phyloP scores from a whole-genome alignment of 257 asterid genomes.

The Vinca minor region DNA sequence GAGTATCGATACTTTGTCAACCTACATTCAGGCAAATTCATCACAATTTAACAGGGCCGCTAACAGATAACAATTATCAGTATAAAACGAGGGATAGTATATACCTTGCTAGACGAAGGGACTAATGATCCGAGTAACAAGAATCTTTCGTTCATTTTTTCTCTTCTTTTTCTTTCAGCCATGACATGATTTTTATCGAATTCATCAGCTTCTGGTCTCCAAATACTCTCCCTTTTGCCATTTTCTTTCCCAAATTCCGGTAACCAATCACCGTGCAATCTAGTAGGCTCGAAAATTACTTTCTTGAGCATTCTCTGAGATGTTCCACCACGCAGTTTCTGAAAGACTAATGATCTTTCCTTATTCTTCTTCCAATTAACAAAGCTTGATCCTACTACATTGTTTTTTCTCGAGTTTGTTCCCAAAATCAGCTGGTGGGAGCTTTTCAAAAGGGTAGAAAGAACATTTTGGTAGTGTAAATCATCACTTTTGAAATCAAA shows the following conservation, averaged over 20 bases:
- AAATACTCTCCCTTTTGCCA: conserved; percentile 28
- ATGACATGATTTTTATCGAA: conserved; percentile 49
- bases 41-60: too few species aligned
- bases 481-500: conserved; percentile 38
- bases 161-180: conserved; percentile 75
- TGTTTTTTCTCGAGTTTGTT: conserved; percentile 44
- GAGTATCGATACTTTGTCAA: conserved; percentile 74
- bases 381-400: conserved; percentile 58
- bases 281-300: conserved; percentile 56
- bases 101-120: conserved; percentile 91
- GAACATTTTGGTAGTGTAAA: conserved; percentile 59
- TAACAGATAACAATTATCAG: too few species aligned
- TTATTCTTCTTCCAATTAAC: conserved; percentile 57
- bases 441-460: conserved; percentile 64
- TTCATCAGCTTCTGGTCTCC: conserved; percentile 48
- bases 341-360: conserved; percentile 18
- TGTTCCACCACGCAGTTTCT: conserved; percentile 19
- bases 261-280: conserved; percentile 37
- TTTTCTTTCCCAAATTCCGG: conserved; percentile 31
- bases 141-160: conserved; percentile 70
- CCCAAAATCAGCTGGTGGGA: conserved; percentile 77
- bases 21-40: conserved; percentile 50
- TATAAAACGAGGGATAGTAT: conserved; percentile 2
- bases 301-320: conserved; percentile 69
- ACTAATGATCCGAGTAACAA: conserved; percentile 64